Evolutionary conservation across 1,284 basidiomycete species (phyloP), one percentile per base, ranked within the genome.

Genomic region (Termitomyces sp.): DNA sequence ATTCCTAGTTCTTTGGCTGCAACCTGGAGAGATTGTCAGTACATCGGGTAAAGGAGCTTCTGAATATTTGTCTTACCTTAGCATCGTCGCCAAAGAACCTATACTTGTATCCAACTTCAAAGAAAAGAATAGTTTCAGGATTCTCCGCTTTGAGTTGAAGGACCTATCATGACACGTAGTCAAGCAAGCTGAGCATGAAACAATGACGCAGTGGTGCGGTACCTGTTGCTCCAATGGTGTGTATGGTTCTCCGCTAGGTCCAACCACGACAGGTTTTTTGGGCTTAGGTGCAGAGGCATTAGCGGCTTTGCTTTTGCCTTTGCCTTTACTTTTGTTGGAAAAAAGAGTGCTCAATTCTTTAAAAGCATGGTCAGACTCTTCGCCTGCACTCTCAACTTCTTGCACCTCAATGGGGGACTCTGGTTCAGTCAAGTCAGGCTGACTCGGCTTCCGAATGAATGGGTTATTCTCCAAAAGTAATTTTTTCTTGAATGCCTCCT

Each of bases 31-130:
- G 40, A 2, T 41, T 19, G 45, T 57, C 28, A 57, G 19, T 16
- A n/a, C 28, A 24, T n/a, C n/a, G 28, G 24, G 49, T 43, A 53
- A 24, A 43, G 35, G 55, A 49, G 10, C 53, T n/a, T 37, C 26
- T 11, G 48, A 24, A n/a, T 18, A 37, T 35, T 40, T 8, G 19
- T 40, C 68, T 45, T 54, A 85, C 87, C 72, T 86, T 86, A 0
- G 94, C 94, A 64, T 97, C 95, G 24, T 95, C 88, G 31, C 87
- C 92, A 64, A 87, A 94, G 64, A 97, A 94, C 50, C 77, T 86
- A 69, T 88, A 91, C 68, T 91, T 94, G 68, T 96, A 95, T 5
- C 92, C 92, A 18, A 90, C 84, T 67, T 96, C 91, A 47, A 95
- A 79, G 77, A 97, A 82, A 19, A 97, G 74, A 24, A 97, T 64